Conservation (phyloP, 306 rosid genomes). For the Vigna unguiculata region DNA sequence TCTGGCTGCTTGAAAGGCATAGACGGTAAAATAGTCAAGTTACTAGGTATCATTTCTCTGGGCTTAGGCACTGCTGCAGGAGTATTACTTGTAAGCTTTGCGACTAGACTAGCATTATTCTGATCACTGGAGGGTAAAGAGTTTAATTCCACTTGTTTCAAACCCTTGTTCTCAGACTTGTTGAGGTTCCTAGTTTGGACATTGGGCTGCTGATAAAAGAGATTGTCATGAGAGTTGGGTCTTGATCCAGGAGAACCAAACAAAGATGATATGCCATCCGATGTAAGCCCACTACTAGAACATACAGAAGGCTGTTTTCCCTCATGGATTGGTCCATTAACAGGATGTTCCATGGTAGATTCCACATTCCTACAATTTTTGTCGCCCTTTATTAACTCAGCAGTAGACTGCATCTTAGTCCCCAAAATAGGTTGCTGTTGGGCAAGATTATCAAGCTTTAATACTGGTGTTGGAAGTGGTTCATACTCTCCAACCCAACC, state of each 20-base stretch:
- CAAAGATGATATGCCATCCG: constrained; percentile 63
- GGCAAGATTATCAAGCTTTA: constrained; percentile 63
- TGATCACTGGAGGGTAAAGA: constrained; percentile 65
- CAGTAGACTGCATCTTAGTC: constrained; percentile 50
- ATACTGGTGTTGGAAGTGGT: constrained; percentile 93
- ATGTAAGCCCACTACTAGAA: constrained; percentile 55
- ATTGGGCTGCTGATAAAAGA: constrained; percentile 56
- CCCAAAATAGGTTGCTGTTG: constrained; percentile 63
- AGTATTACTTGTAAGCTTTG: constrained; percentile 62
- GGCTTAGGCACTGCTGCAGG: constrained; percentile 64
- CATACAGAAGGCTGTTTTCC: constrained; percentile 53
- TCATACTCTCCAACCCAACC: constrained; percentile 99
- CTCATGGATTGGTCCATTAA: constrained; percentile 53
- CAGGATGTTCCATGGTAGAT: constrained; percentile 53
- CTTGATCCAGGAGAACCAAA: constrained; percentile 63
- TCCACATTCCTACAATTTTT: constrained; percentile 54
- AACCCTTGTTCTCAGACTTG: constrained; percentile 65
- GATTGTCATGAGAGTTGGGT: constrained; percentile 51
- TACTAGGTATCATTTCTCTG: constrained; percentile 62
- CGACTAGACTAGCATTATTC: constrained; percentile 58
- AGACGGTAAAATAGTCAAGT: constrained; percentile 57
- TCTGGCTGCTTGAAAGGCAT: constrained; percentile 67
- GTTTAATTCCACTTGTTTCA: constrained; percentile 79
- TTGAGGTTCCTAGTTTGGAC: constrained; percentile 54
- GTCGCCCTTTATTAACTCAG: constrained; percentile 56